A percentile compares a stretch with the other conserved stretches of the same genome.
These are phyloP conservation scores for Candida sp. DNA, from an alignment of 1,139 yeast genomes.

Conservation along the genomic window DNA sequence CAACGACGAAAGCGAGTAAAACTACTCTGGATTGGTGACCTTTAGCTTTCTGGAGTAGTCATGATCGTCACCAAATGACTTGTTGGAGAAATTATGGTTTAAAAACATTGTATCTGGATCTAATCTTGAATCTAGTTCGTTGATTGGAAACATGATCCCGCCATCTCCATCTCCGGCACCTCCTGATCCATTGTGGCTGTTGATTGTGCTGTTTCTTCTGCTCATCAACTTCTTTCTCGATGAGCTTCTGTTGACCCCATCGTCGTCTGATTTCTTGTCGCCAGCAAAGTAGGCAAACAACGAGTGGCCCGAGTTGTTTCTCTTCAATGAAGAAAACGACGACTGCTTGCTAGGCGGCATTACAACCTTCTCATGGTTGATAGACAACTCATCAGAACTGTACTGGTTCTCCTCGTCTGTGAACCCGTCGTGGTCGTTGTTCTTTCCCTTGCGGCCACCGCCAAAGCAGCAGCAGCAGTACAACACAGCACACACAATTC, in stretches of 20 bases:
- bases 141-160: slow-evolving; percentile 39
- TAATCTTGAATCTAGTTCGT: slow-evolving; percentile 69
- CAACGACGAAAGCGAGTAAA: background rate
- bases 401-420: slow-evolving; percentile 46
- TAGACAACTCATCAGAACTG: slow-evolving; percentile 33
- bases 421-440: slow-evolving; percentile 29
- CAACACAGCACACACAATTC: slow-evolving; percentile 34
- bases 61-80: slow-evolving; percentile 72
- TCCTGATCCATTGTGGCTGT: background rate
- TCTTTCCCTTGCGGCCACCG: slow-evolving; percentile 9
- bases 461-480: slow-evolving; percentile 42
- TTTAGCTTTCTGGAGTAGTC: slow-evolving; percentile 76
- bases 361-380: slow-evolving; percentile 23
- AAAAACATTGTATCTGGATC: slow-evolving; percentile 70
- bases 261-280: slow-evolving; percentile 20
- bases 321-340: slow-evolving; percentile 23
- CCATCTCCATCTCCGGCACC: slow-evolving; percentile 3
- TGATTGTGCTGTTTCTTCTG: slow-evolving; percentile 13
- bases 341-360: slow-evolving; percentile 16
- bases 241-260: slow-evolving; percentile 33
- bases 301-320: slow-evolving; percentile 40
- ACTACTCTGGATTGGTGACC: slow-evolving; percentile 65
- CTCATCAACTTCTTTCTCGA: slow-evolving; percentile 35
- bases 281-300: slow-evolving; percentile 33
- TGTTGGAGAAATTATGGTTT: slow-evolving; percentile 58